Conservation (phyloP, 2,329 filamentous ascomycete species). For the Cercospora sp. region DNA sequence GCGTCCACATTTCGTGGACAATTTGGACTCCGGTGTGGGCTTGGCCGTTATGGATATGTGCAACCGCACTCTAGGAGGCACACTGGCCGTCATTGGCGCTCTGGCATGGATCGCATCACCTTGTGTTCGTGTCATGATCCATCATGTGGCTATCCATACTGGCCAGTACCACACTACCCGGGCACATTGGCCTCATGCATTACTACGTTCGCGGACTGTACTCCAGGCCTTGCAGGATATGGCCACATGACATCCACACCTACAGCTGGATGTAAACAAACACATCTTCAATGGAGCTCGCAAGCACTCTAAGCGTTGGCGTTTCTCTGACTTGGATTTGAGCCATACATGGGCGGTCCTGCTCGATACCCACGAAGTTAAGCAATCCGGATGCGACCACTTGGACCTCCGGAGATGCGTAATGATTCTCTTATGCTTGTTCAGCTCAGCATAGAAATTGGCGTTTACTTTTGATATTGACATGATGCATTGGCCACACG, state of each 20-base stretch:
- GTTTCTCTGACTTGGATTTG: neutral
- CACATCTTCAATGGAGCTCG: neutral
- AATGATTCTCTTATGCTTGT: conserved; percentile 3
- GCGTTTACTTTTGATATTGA: conserved; percentile 8
- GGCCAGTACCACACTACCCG: neutral
- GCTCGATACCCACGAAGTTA: conserved; percentile 10
- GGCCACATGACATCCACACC: neutral
- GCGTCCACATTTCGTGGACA: neutral
- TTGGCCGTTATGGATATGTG: neutral
- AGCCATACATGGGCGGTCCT: neutral
- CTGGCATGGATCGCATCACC: neutral
- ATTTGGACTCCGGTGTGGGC: neutral
- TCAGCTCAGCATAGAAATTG: conserved; percentile 11
- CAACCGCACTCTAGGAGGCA: neutral
- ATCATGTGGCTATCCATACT: neutral
- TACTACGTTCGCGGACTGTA: neutral
- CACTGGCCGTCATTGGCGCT: neutral
- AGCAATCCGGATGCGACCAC: neutral
- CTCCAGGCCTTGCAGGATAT: neutral
- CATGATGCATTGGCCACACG: conserved; percentile 1
- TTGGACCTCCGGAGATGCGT: neutral
- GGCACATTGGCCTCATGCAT: neutral
- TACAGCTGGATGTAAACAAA: neutral
- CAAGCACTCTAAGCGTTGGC: neutral
- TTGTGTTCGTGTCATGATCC: neutral